Percentiles rank a stretch among this genome's conserved stretches.
Conservation (phyloP, 2,329 filamentous ascomycete genomes). For the Colletotrichum tabaci region DNA sequence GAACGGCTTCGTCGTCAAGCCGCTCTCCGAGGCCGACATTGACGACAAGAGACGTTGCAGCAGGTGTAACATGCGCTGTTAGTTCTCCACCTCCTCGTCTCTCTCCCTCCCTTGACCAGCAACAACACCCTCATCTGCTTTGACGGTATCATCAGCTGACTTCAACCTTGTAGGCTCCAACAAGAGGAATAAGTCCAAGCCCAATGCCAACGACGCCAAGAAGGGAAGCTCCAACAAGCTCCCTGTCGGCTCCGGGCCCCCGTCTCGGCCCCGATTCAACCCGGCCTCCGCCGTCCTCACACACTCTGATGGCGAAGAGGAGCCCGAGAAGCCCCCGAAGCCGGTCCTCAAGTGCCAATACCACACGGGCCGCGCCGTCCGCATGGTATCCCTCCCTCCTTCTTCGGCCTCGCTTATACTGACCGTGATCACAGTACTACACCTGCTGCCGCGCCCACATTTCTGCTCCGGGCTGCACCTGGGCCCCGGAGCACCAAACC, state of each 20-base stretch:
- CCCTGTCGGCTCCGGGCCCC: neutral
- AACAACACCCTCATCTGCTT: too few relatives aligned
- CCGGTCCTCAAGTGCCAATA: conserved; percentile 46
- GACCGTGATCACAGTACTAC: conserved; percentile 45
- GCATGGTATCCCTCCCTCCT: conserved; percentile 44
- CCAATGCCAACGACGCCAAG: conserved; percentile 1
- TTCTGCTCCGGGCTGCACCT: conserved; percentile 47
- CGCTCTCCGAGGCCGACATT: conserved; percentile 47
- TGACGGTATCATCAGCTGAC: neutral
- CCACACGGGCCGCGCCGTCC: conserved; percentile 49
- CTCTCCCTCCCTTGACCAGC: neutral
- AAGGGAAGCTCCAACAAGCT: conserved; percentile 12
- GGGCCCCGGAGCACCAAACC: conserved; percentile 47
- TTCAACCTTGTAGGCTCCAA: conserved; percentile 25
- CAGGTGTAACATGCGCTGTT: conserved; percentile 46
- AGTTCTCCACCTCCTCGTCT: neutral
- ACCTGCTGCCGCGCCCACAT: conserved; percentile 50
- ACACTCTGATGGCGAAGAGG: conserved; percentile 19
- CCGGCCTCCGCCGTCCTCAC: neutral
- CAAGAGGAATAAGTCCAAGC: conserved; percentile 31
- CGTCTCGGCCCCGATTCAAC: conserved; percentile 14
- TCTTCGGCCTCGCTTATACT: conserved; percentile 4
- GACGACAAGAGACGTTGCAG: conserved; percentile 51
- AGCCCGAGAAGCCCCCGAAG: conserved; percentile 22
- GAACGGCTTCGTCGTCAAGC: conserved; percentile 48